phyloP scores from a whole-genome alignment of 345 rosid genomes.

The Melaleuca alternifolia region DNA sequence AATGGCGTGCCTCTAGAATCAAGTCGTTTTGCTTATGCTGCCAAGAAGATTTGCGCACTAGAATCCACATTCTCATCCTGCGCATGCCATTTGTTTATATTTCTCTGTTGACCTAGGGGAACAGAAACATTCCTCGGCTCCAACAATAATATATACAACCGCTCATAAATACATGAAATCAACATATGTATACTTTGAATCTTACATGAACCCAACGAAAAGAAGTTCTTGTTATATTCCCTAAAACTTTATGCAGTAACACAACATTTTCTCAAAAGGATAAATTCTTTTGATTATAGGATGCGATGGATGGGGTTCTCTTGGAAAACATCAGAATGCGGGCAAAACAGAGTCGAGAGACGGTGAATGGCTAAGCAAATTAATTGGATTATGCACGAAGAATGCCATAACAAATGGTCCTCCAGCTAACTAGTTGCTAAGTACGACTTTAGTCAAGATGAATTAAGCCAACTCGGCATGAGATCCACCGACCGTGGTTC shows the following conservation, averaged over 20 bases:
- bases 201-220: neutral
- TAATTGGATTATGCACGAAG: neutral
- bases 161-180: neutral
- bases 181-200: neutral
- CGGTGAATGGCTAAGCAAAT: neutral
- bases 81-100: neutral
- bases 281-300: neutral
- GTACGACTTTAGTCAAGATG: neutral
- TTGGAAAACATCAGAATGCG: neutral
- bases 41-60: neutral
- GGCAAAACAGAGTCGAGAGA: neutral
- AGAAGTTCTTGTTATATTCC: neutral
- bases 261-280: neutral
- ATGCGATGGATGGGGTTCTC: neutral
- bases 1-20: neutral
- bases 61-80: neutral
- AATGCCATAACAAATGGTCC: neutral
- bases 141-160: neutral
- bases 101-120: neutral
- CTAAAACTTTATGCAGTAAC: neutral
- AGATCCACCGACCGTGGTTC: neutral
- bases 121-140: neutral
- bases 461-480: neutral
- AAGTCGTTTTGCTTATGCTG: neutral
- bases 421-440: neutral